Percentiles rank a stretch among this genome's conserved stretches.
Conservation (phyloP, 2,329 filamentous ascomycete species). For the Chalaropsis thielavioides region DNA sequence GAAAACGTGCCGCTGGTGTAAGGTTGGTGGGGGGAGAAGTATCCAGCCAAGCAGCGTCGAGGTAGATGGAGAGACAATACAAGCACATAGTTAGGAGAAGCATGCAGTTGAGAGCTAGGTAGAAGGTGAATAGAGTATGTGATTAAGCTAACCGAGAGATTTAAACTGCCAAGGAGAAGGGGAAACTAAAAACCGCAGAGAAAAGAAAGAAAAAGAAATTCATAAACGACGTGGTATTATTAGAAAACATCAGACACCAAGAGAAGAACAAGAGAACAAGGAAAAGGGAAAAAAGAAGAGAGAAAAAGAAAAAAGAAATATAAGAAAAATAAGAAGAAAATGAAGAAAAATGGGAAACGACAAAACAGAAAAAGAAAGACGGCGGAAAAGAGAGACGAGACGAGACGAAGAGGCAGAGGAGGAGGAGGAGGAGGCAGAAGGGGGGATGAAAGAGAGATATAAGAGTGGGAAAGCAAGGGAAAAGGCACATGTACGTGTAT, state of each 20-base stretch:
- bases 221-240: conserved; percentile 8
- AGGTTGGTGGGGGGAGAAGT: background rate
- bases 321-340: background rate
- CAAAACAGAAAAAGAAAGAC: background rate
- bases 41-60: too few relatives aligned
- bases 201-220: background rate
- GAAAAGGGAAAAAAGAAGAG: background rate
- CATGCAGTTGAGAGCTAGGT: background rate
- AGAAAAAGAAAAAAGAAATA: background rate
- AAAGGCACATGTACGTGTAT: too few relatives aligned
- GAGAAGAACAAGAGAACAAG: background rate
- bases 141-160: too few relatives aligned
- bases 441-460: too few relatives aligned
- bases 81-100: background rate
- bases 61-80: background rate
- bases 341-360: background rate
- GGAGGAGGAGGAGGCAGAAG: background rate
- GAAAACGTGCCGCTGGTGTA: background rate
- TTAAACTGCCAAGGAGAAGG: background rate
- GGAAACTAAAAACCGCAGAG: background rate
- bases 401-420: background rate
- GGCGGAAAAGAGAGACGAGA: background rate
- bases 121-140: background rate
- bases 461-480: too few relatives aligned
- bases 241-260: conserved; percentile 7